Conservation (phyloP, 169 alveolate genomes). For the Cryptosporidium tyzzeri region DNA sequence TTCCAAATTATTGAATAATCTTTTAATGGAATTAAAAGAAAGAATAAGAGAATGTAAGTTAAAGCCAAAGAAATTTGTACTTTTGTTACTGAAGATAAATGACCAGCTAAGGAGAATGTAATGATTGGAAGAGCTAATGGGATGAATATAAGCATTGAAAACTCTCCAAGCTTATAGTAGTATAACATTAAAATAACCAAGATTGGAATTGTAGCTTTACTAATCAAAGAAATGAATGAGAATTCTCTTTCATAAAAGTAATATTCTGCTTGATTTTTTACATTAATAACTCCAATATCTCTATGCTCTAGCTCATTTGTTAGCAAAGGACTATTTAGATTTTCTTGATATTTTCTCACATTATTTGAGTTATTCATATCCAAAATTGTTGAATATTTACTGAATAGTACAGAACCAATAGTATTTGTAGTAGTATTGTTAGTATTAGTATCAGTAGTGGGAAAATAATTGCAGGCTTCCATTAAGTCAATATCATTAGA, state of each 20-base stretch:
- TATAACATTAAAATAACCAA: constrained; percentile 20
- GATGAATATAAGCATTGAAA: constrained; percentile 17
- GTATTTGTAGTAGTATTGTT: too few species aligned
- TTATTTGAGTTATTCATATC: not conserved
- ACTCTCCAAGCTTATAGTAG: constrained; percentile 19
- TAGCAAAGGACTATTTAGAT: not conserved
- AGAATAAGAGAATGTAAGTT: constrained; percentile 1
- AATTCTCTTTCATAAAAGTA: constrained; percentile 11
- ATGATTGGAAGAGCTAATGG: constrained; percentile 25
- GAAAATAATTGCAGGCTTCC: too few species aligned
- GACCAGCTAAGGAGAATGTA: constrained; percentile 21
- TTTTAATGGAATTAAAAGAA: constrained; percentile 1
- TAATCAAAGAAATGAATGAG: not conserved
- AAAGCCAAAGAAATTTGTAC: constrained; percentile 13
- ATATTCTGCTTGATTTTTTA: not conserved
- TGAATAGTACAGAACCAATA: too few species aligned
- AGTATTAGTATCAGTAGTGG: too few species aligned
- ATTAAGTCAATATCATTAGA: not conserved
- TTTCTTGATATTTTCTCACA: not conserved
- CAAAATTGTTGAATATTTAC: not conserved
- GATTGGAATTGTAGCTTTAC: not conserved
- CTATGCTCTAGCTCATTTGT: not conserved
- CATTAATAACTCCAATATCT: not conserved
- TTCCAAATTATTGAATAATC: constrained; percentile 44
- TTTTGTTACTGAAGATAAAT: constrained; percentile 3